These are phyloP conservation scores for Cordyceps tenuipes DNA, from an alignment of 2,329 filamentous ascomycete genomes.

Conservation along the genomic window DNA sequence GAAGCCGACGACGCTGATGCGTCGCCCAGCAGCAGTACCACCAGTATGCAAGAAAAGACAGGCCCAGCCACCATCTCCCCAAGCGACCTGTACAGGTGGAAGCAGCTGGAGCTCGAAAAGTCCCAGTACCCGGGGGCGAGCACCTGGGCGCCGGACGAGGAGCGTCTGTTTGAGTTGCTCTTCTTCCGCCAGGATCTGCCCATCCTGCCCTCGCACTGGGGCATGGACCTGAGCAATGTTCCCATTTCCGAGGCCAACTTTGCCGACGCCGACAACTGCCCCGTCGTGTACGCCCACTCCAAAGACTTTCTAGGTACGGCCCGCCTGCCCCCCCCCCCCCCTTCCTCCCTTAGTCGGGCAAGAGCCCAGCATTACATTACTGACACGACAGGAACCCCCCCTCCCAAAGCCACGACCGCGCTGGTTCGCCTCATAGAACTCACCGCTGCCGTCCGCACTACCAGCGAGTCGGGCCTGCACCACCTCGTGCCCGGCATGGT, in stretches of 20 bases:
- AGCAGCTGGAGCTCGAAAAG: slow-evolving; percentile 38
- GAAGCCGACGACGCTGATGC: not conserved
- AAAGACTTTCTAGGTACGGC: slow-evolving; percentile 30
- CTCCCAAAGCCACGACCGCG: slow-evolving; percentile 25
- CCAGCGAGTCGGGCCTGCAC: slow-evolving; percentile 27
- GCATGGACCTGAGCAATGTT: slow-evolving; percentile 31
- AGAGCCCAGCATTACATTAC: not conserved
- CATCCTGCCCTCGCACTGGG: slow-evolving; percentile 33
- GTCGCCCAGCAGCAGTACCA: not conserved
- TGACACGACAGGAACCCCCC: slow-evolving; percentile 15
- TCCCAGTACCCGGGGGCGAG: slow-evolving; percentile 32
- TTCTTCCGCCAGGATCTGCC: slow-evolving; percentile 33
- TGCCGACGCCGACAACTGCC: slow-evolving; percentile 22
- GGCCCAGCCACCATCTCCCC: slow-evolving; percentile 13
- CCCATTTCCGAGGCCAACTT: slow-evolving; percentile 32
- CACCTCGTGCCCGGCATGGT: slow-evolving; percentile 25
- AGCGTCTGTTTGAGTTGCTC: slow-evolving; percentile 33
- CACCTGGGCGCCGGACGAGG: slow-evolving; percentile 44
- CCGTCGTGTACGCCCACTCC: slow-evolving; percentile 30
- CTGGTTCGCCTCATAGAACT: slow-evolving; percentile 33
- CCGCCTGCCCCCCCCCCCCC: not conserved
- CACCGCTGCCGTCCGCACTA: slow-evolving; percentile 26
- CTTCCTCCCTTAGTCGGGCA: not conserved
- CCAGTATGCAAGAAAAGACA: not conserved
- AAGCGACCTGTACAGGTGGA: slow-evolving; percentile 22